phyloP scores from a whole-genome alignment of 768 basidiomycete genomes.

The Lactarius sanguifluus region DNA sequence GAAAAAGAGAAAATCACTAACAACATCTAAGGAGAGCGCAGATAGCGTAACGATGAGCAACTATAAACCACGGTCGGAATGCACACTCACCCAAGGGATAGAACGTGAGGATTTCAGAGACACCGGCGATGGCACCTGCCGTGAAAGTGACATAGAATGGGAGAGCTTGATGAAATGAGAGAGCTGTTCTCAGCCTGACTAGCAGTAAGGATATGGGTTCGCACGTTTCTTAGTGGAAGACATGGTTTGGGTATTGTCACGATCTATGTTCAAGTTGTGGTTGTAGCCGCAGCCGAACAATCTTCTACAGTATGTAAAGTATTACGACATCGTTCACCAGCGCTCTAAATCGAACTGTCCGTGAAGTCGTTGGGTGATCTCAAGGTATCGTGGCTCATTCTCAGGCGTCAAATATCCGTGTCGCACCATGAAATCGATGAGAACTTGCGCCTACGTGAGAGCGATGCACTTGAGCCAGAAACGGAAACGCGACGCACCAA shows the following conservation, averaged over 20 bases:
- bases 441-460: constrained; percentile 46
- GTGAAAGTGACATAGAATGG: constrained; percentile 89
- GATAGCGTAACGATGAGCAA: constrained; percentile 4
- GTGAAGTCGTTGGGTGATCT: constrained; percentile 75
- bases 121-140: constrained; percentile 95
- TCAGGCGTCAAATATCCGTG: constrained; percentile 85
- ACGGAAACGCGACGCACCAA: constrained; percentile 50
- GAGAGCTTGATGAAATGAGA: constrained; percentile 50
- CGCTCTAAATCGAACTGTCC: constrained; percentile 62
- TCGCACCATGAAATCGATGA: constrained; percentile 88
- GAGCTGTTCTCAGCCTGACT: neutral
- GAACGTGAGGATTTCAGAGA: constrained; percentile 79
- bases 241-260: constrained; percentile 5
- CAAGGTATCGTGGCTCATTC: constrained; percentile 78
- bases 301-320: neutral
- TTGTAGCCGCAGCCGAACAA: neutral
- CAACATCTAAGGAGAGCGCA: constrained; percentile 63
- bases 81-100: constrained; percentile 77
- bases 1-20: constrained; percentile 43
- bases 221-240: constrained; percentile 29
- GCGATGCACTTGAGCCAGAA: neutral
- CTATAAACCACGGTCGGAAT: constrained; percentile 8
- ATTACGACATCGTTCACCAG: constrained; percentile 35
- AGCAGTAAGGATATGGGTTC: neutral
- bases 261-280: neutral